Conservation (phyloP, 106 monocot genomes). For the Dioscorea dumetorum region DNA sequence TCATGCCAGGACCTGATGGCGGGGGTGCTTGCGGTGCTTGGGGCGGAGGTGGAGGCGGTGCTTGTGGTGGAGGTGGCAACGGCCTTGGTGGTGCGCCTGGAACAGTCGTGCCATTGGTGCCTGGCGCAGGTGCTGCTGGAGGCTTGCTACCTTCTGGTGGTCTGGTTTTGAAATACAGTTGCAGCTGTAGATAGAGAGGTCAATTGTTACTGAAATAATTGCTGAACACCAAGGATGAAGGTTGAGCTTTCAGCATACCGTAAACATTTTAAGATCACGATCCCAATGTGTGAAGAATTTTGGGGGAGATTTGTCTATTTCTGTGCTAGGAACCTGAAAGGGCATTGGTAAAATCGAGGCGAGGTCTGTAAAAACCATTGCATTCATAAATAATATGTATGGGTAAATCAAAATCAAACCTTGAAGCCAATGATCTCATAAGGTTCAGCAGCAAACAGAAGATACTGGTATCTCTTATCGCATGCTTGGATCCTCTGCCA, state of each 20-base stretch:
- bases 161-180: slow-evolving; percentile 85
- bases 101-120: slow-evolving; percentile 31
- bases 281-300: slow-evolving; percentile 99
- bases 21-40: slow-evolving; percentile 43
- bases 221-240: background rate
- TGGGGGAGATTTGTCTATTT: slow-evolving; percentile 83
- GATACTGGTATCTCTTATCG: slow-evolving; percentile 91
- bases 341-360: background rate
- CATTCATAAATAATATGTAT: background rate
- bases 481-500: slow-evolving; percentile 79
- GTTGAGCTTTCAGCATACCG: slow-evolving; percentile 31
- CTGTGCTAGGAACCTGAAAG: slow-evolving; percentile 87
- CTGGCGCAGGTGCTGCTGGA: slow-evolving; percentile 27
- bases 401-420: slow-evolving; percentile 23
- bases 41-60: slow-evolving; percentile 47
- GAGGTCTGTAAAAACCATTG: background rate
- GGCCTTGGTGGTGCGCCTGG: slow-evolving; percentile 56
- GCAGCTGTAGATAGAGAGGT: slow-evolving; percentile 40
- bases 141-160: slow-evolving; percentile 71
- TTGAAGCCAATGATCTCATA: slow-evolving; percentile 91
- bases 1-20: slow-evolving; percentile 10
- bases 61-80: slow-evolving; percentile 44
- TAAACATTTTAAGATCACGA: slow-evolving; percentile 91
- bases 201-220: background rate
- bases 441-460: slow-evolving; percentile 88